Evolutionary conservation across 192 early-diverging fungal species (phyloP), one percentile per base, ranked within the genome.

Genomic region (Coemansia interrupta): DNA sequence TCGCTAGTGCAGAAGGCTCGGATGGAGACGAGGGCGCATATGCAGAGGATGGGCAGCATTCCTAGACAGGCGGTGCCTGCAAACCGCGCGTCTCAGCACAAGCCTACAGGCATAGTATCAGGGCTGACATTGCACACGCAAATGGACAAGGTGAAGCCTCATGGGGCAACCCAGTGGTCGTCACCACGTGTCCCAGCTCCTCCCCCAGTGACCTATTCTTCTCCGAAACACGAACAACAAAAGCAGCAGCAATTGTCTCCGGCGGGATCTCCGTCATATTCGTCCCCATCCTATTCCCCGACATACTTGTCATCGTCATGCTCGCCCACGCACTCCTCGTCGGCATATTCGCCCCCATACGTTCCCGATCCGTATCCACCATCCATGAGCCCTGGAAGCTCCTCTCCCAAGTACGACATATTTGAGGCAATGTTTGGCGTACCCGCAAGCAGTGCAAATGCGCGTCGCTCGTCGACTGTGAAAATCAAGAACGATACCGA

Each of bases 321-420:
- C 45, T 73, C 70, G 51, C 70, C 70, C 1, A 59, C 72, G 7
- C 54, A 77, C 36, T 78, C 74, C 8, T 50, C 49, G 4, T 78
- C 74, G 5, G 58, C 49, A 8, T 70, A 65, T 56, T 78, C 75
- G 42, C 75, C 75, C 19, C 75, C 75, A 13, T 61, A 78, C 36
- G 75, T 78, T 0, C 75, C 75, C 0, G 75, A 78, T 14, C 18
- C 17, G 17, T 24, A 24, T 19, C 39, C 54, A 32, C 30, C 58
- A 23, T 10, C 47, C 28, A 36, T 1, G 14, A 50, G 43, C 43
- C 40, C 38, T 23, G 28, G 42, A 20, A 56, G 14, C 32, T 50
- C 20, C 4, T 61, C 63, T 44, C 57, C 68, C 5, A 39, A 44
- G 24, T 66, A 67, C 19, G 62, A 63, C 50, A 43, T 78, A 20